Evolutionary conservation across 352 stramenopile species (phyloP), one percentile per base, ranked within the genome.

Genomic region (Pythium rishiriense): DNA sequence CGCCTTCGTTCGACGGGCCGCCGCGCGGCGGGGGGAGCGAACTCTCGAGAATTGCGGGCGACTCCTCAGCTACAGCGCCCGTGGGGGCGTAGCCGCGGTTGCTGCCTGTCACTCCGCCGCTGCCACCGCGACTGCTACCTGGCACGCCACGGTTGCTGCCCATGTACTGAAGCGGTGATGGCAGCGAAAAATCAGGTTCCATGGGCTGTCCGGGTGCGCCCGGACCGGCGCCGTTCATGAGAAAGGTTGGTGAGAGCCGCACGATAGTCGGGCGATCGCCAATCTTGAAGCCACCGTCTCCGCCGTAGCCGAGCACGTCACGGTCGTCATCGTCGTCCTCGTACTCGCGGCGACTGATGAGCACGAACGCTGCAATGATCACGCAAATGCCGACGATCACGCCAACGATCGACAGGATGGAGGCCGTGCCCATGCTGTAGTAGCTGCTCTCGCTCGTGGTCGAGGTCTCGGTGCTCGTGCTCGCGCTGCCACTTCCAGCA

Each of bases 361-460:
- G 57, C 14, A 81, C 78, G 37, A 91, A 90, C 21, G 91, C 56
- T 21, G 73, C 49, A 9, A 90, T 45, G 39, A 90, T 75, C 10
- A 77, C 78, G 37, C 69, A 65, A 33, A 93, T 85, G 25, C 81
- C 78, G n/a, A 75, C 74, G 17, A 93, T 53, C 22, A 93, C 83
- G 17, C 83, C 81, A 46, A 90, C 72, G 55, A 93, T 87, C 22
- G 79, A 87, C 53, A 90, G 48, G 64, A 93, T 90, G 26, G 83
- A 91, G 6, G 68, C 70, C 33, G 78, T 74, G 22, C 73, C 80
- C 54, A 93, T 69, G 48, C 66, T 85, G 71, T 88, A 89, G 9
- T 71, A 75, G 1, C 65, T 75, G 25, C 71, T 79, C 15, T 71
- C 73, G 10, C 74, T 83, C 29, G 64, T n/a, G 69, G 77, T 70